These are phyloP conservation scores for Abelmoschus esculentus DNA, from an alignment of 345 rosid genomes.

Conservation along the genomic window DNA sequence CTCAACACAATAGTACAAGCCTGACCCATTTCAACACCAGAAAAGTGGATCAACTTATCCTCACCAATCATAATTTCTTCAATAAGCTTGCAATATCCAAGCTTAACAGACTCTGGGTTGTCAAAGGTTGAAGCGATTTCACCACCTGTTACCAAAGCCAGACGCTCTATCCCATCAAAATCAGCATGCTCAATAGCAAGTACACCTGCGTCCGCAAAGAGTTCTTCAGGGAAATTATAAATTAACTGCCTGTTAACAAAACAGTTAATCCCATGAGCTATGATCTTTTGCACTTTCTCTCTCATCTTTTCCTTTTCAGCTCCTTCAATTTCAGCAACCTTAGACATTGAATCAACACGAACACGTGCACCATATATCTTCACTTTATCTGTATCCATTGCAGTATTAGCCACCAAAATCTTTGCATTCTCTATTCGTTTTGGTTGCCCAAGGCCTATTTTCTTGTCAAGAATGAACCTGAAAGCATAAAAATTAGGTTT, in stretches of 20 bases:
- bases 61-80: conserved; percentile 99
- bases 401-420: conserved; percentile 97
- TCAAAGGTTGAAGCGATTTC: conserved; percentile 97
- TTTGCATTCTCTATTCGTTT: conserved; percentile 93
- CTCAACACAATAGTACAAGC: conserved; percentile 91
- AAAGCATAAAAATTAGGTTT: conserved; percentile 10
- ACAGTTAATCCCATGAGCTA: conserved; percentile 87
- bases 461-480: conserved; percentile 98
- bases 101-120: conserved; percentile 95
- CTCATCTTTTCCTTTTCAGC: conserved; percentile 99
- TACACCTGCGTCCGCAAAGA: conserved; percentile 92
- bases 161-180: conserved; percentile 96
- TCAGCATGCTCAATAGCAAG: conserved; percentile 99
- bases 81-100: conserved; percentile 87
- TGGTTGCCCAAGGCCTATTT: conserved; percentile 94
- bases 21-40: conserved; percentile 94
- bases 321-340: conserved; percentile 91
- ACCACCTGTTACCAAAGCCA: conserved; percentile 93
- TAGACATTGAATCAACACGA: conserved; percentile 97
- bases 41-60: conserved; percentile 91
- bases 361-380: conserved; percentile 98
- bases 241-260: conserved; percentile 94
- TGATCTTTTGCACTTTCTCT: conserved; percentile 93
- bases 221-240: conserved; percentile 96
- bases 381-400: conserved; percentile 99